Base-by-base conservation (phyloP, 495 filamentous ascomycete species). In the Hypoxylon lienhwacheense region DNA sequence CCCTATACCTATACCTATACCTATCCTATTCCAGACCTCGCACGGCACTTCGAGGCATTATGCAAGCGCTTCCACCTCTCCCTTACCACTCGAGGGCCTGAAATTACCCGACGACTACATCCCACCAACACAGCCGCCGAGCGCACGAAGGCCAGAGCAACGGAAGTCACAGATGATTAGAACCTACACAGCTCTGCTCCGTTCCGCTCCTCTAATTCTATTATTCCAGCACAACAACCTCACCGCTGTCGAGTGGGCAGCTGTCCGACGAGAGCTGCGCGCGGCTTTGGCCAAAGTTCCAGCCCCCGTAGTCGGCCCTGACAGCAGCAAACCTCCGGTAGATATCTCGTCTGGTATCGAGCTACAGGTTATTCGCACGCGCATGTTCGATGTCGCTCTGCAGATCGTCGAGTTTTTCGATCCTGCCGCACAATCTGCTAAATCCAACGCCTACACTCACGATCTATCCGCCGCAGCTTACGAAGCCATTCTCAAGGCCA, bases 191-290 rank as follows among this genome's bases (percentile, higher is more conserved):
- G 95, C 95, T 5, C 78, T 97, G 53, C 83, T 98, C 53, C 90
- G 88, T 33, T 91, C 91, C 28, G 85, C 88, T 12, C 91, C 93
- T 35, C 72, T 97, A 17, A 85, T 96, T 65, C 81, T 98, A 51
- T 76, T 97, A 63, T 92, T 98, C 79, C 92, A 97, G 72, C 93
- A 97, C 79, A 96, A 91, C 79, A 97, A 97, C 70, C 76, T 98
- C 42, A 87, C 85, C 43, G 83, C 91, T 3, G 75, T 77, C 31
- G 93, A 98, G 80, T 96, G 91, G 92, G 77, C 83, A 21, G 84
- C 85, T 8, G 81, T 98, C 48, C 81, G 93, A 45, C 85, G 93
- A 46, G 95, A 97, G 72, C 73, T 98, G 14, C 67, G 70, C 16
- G 71, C 71, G 4, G 90, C 90, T 1, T 68, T 97, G 11, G 64